Evolutionary conservation across 164 flowering plant species (phyloP), one percentile per base, ranked within the genome.

Genomic region (Vitis rotundifolia): DNA sequence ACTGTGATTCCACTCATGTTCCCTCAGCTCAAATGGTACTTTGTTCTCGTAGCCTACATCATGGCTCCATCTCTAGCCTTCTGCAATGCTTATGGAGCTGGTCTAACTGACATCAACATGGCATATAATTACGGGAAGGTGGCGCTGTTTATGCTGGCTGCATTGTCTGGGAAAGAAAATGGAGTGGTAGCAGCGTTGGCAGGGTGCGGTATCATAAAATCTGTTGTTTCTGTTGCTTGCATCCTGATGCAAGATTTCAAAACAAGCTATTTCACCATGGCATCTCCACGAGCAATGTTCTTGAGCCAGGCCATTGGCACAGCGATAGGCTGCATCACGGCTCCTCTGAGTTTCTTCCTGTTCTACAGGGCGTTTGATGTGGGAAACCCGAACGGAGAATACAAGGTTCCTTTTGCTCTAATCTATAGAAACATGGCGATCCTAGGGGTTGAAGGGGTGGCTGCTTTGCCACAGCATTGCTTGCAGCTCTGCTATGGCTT

Each of bases 61-160:
- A 37, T 86, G 8, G 85, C 89, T 3, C 92, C 92, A 7, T 77
- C 86, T n/a, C 79, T 88, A 14, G 83, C 86, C 9, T 88, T 88
- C 82, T 86, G 90, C 78, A 86, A 86, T 44, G 88, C 90, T 8
- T 88, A 86, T 67, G 92, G 92, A 28, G 86, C 92, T 15, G 92
- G 92, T 9, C 74, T 88, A 9, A 88, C 89, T 0, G 88, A 83
- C 54, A 77, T 82, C 1, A 87, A 86, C 86, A 86, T 87, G 91
- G 83, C 86, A 9, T 86, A 81, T 49, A 88, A 88, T 61, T 88
- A 86, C 47, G 92, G 90, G 1, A 88, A 88, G 63, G 84, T 85
- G 37, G 92, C 85, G 0, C 82, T 88, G 58, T 88, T 86, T 51
- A 60, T 77, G 15, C 56, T 86, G 13, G 89, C 89, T 0, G 88